These are phyloP conservation scores for Parathielavia appendiculata DNA, from an alignment of 495 filamentous ascomycete species.

Conservation along the genomic window DNA sequence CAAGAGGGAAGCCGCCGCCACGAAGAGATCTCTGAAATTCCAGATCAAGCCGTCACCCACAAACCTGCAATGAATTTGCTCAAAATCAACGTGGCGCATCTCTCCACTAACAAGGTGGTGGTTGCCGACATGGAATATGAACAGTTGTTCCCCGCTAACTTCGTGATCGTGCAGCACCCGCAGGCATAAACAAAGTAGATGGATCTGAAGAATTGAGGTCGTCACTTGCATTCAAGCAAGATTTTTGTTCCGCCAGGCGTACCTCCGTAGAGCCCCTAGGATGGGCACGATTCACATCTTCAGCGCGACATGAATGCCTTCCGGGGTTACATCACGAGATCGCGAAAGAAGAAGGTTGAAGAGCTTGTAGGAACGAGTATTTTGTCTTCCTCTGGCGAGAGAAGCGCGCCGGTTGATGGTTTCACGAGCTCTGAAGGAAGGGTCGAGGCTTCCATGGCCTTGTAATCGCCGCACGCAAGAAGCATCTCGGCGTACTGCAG, in stretches of 20 bases:
- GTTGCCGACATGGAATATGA: background rate
- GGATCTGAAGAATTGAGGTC: slow-evolving; percentile 7
- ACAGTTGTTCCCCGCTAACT: background rate
- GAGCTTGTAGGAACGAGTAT: too few relatives aligned
- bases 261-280: slow-evolving; percentile 22
- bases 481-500: slow-evolving; percentile 25
- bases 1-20: slow-evolving; percentile 13
- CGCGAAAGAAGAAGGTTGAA: too few relatives aligned
- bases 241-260: background rate
- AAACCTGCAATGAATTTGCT: slow-evolving; percentile 16
- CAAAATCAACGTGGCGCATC: slow-evolving; percentile 4
- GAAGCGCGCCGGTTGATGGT: slow-evolving; percentile 1
- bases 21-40: slow-evolving; percentile 24
- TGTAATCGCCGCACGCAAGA: slow-evolving; percentile 19
- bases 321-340: too few relatives aligned
- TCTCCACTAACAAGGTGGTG: too few relatives aligned
- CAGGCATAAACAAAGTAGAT: slow-evolving; percentile 12
- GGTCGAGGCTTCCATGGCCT: background rate
- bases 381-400: too few relatives aligned
- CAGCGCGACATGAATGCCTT: slow-evolving; percentile 1
- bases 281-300: background rate
- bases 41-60: slow-evolving; percentile 17
- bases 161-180: slow-evolving; percentile 3
- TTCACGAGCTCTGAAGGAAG: background rate
- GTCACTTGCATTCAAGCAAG: background rate